These are phyloP conservation scores for Fusarium xylarioides DNA, from an alignment of 2,329 filamentous ascomycete genomes.

Conservation along the genomic window DNA sequence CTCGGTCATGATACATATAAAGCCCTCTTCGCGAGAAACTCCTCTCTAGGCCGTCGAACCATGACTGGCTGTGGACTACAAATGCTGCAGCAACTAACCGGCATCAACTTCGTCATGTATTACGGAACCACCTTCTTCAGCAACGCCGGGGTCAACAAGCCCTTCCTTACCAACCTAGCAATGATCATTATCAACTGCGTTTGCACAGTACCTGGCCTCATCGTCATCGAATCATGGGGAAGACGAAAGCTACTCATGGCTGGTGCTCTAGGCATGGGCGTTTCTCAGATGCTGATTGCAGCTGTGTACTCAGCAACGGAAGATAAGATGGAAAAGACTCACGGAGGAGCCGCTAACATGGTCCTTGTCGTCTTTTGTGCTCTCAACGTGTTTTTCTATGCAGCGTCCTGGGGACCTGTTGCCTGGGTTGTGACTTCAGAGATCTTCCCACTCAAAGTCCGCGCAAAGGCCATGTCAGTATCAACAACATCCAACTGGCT, in stretches of 20 bases:
- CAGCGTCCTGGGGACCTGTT: slow-evolving; percentile 79
- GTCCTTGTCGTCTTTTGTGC: slow-evolving; percentile 71
- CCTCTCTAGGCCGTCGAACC: slow-evolving; percentile 73
- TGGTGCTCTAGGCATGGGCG: slow-evolving; percentile 78
- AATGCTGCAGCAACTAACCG: slow-evolving; percentile 80
- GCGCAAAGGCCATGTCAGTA: slow-evolving; percentile 79
- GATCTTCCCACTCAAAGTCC: slow-evolving; percentile 74
- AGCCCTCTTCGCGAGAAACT: slow-evolving; percentile 68
- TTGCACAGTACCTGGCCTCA: slow-evolving; percentile 78
- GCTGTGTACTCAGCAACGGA: slow-evolving; percentile 63
- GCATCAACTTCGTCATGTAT: slow-evolving; percentile 81
- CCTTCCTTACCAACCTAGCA: slow-evolving; percentile 77
- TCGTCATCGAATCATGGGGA: slow-evolving; percentile 80
- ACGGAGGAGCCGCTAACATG: slow-evolving; percentile 59
- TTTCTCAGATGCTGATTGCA: slow-evolving; percentile 71
- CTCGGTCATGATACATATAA: slow-evolving; percentile 69
- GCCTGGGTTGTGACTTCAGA: slow-evolving; percentile 79
- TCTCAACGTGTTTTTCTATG: slow-evolving; percentile 83
- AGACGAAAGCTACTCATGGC: slow-evolving; percentile 77
- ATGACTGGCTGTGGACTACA: slow-evolving; percentile 78
- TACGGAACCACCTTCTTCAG: slow-evolving; percentile 78
- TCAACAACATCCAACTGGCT: slow-evolving; percentile 82
- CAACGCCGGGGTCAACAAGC: slow-evolving; percentile 65
- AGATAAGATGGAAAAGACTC: slow-evolving; percentile 34
- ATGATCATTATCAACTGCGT: slow-evolving; percentile 80